A percentile compares a stretch with the other conserved stretches of the same genome.
phyloP scores from a whole-genome alignment of 2,329 filamentous ascomycete genomes.

The Trichoderma oligosporum region DNA sequence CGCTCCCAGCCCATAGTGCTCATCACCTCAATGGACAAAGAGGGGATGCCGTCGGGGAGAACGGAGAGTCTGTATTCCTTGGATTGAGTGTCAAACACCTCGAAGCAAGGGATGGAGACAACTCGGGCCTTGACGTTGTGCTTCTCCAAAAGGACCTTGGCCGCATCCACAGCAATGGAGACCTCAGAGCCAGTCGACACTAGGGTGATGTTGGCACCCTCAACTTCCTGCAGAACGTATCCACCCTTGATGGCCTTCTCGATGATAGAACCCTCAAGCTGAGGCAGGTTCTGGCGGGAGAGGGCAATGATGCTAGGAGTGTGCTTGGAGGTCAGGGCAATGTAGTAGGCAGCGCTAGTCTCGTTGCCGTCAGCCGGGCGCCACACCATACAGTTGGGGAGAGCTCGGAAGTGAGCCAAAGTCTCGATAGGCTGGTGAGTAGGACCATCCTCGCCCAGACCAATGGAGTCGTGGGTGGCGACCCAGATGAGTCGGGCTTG shows the following conservation, averaged over 20 bases:
- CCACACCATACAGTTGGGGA: slow-evolving; percentile 99
- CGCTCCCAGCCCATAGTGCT: slow-evolving; percentile 97
- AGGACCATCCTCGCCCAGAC: slow-evolving; percentile 96
- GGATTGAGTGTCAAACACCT: slow-evolving; percentile 89
- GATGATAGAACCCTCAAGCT: slow-evolving; percentile 90
- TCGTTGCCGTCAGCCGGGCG: slow-evolving; percentile 98
- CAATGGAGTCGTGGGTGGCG: slow-evolving; percentile 97
- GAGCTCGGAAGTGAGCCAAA: slow-evolving; percentile 93
- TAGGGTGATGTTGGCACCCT: slow-evolving; percentile 81
- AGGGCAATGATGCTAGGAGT: slow-evolving; percentile 92
- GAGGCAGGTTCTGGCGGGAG: slow-evolving; percentile 96
- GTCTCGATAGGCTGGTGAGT: slow-evolving; percentile 99
- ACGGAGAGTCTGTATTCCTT: slow-evolving; percentile 95
- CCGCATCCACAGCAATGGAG: slow-evolving; percentile 85
- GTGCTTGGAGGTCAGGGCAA: slow-evolving; percentile 81
- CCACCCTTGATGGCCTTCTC: slow-evolving; percentile 91
- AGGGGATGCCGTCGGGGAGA: slow-evolving; percentile 89
- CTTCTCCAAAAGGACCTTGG: slow-evolving; percentile 86
- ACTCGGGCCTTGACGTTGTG: slow-evolving; percentile 84
- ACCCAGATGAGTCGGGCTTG: slow-evolving; percentile 91
- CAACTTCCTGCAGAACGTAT: slow-evolving; percentile 81
- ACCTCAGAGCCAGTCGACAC: slow-evolving; percentile 97
- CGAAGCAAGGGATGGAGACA: slow-evolving; percentile 93
- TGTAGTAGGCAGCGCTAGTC: slow-evolving; percentile 95
- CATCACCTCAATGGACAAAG: slow-evolving; percentile 94